Conservation (phyloP, 2,329 filamentous ascomycete genomes). For the Penicillium vulpinum region DNA sequence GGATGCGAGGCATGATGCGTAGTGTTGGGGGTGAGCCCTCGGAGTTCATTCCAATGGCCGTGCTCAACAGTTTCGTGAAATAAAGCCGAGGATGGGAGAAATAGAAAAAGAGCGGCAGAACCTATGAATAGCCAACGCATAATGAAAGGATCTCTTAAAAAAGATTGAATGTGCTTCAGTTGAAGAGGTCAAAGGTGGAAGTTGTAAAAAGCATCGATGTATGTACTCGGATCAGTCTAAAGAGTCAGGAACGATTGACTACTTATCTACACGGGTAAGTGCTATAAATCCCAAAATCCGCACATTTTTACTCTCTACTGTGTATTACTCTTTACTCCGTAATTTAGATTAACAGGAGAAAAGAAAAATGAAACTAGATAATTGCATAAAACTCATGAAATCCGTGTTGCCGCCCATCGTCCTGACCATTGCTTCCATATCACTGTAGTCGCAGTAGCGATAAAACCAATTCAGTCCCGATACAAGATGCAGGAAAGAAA, state of each 20-base stretch:
- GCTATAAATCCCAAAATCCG: background rate
- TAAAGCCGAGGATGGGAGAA: constrained; percentile 7
- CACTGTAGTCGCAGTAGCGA: background rate
- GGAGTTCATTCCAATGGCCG: constrained; percentile 18
- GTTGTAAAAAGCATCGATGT: background rate
- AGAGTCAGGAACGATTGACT: background rate
- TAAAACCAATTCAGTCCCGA: background rate
- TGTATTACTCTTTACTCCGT: background rate
- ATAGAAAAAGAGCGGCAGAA: background rate
- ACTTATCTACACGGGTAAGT: background rate
- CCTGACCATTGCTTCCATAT: background rate
- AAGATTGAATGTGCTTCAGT: constrained; percentile 2
- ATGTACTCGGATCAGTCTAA: background rate
- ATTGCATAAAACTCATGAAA: background rate
- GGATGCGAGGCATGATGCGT: background rate
- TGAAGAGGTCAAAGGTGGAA: background rate
- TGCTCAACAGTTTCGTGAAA: constrained; percentile 2
- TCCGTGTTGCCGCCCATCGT: background rate
- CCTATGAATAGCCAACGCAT: constrained; percentile 10
- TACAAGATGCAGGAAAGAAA: background rate
- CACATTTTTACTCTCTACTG: too few species aligned
- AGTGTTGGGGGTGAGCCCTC: background rate
- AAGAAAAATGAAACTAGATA: background rate
- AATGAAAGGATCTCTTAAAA: background rate
- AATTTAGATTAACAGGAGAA: background rate